Evolutionary conservation across 2,329 filamentous ascomycete genomes (phyloP).

Genomic region (Hymenoscyphus linearis): DNA sequence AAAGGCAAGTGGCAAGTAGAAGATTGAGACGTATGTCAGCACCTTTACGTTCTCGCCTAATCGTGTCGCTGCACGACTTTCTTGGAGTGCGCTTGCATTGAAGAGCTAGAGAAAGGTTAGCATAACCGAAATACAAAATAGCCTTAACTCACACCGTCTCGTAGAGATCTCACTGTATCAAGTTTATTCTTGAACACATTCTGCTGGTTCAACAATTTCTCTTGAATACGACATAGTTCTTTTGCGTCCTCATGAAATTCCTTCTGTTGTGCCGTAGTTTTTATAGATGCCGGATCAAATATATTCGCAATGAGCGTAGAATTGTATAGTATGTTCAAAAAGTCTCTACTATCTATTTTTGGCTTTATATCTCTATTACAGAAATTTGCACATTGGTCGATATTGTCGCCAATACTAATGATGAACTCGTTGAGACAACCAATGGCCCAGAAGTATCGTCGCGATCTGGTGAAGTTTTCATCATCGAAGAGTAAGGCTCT

Average conservation of each 20-base stretch:
- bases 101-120: constrained; percentile 16
- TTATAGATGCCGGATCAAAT: background rate
- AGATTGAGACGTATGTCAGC: constrained; percentile 37
- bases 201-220: background rate
- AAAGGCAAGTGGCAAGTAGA: constrained; percentile 36
- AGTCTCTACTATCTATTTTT: background rate
- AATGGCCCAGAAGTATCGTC: constrained; percentile 10
- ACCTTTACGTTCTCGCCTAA: constrained; percentile 35
- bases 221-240: background rate
- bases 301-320: no score
- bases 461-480: constrained; percentile 4
- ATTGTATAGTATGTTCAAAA: background rate
- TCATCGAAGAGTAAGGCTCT: constrained; percentile 9
- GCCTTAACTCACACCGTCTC: background rate
- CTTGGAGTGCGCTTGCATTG: constrained; percentile 29
- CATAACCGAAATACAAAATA: background rate
- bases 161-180: background rate
- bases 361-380: background rate
- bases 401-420: background rate
- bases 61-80: constrained; percentile 29
- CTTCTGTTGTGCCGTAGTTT: background rate
- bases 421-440: constrained; percentile 7
- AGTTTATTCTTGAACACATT: background rate
- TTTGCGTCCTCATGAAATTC: background rate
- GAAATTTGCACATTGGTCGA: background rate